Conservation (phyloP, 1,284 basidiomycete genomes). For the Cystobasidium slooffiae region DNA sequence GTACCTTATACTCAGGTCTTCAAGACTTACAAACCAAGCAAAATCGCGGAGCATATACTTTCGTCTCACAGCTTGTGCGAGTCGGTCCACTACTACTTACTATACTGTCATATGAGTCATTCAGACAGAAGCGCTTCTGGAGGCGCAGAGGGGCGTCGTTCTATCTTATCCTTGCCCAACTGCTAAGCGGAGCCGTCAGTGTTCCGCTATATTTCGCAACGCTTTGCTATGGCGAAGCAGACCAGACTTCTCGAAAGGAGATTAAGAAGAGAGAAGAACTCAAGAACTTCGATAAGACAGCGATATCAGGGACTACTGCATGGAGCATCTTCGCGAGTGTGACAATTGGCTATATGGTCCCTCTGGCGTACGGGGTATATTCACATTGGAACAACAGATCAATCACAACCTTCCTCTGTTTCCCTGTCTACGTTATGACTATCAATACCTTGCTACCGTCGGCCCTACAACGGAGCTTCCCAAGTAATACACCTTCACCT, state of each 20-base stretch:
- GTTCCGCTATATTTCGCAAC: conserved; percentile 34
- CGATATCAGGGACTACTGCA: not conserved
- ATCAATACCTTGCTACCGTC: conserved; percentile 20
- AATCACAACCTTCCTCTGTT: conserved; percentile 25
- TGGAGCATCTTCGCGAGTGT: conserved; percentile 31
- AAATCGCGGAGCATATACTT: conserved; percentile 12
- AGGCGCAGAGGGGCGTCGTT: conserved; percentile 16
- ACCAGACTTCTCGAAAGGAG: not conserved
- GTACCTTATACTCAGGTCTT: conserved; percentile 22
- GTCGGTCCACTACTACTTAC: conserved; percentile 20
- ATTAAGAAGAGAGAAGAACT: not conserved
- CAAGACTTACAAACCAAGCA: not conserved
- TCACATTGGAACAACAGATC: conserved; percentile 21
- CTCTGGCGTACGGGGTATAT: not conserved
- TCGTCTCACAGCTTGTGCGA: conserved; percentile 28
- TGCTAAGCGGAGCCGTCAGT: conserved; percentile 28
- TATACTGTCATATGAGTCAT: conserved; percentile 22
- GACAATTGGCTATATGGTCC: conserved; percentile 16
- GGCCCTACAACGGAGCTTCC: not conserved
- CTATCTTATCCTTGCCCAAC: conserved; percentile 15
- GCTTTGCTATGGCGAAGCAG: not conserved
- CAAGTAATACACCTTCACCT: not conserved
- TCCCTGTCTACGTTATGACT: conserved; percentile 24
- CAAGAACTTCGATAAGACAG: not conserved
- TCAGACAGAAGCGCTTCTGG: conserved; percentile 16